Evolutionary conservation across 805 yeast genomes (phyloP), one percentile per base, ranked within the genome.

Genomic region (Priceomyces castillae): DNA sequence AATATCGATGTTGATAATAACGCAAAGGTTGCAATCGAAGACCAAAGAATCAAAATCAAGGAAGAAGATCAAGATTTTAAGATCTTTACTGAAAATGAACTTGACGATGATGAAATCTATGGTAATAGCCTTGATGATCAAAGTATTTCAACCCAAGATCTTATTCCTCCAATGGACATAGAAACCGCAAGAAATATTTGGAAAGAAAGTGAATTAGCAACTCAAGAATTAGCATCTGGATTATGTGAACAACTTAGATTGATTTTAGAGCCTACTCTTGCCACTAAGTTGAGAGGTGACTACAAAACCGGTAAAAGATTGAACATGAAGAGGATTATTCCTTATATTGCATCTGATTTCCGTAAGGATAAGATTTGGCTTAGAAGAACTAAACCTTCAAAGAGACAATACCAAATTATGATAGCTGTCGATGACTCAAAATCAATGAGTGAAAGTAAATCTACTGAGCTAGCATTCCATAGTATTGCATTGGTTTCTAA

Each of bases 341-440:
- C 98, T 5, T 94, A 92, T 64, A 94, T 94, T 71, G 99, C 99
- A 0, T 87, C 96, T 30, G 96, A 90, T 57, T 94, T 89, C 79
- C 82, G 96, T 58, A 94, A 94, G 63, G 99, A 94, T 64, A 94
- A 94, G 73, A 94, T 94, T 46, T 94, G 99, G 99, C 77, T 94
- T 68, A 81, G 97, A 61, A 81, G 99, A 65, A 90, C 97, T 5
- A 92, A 94, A 61, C 99, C 99, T 44, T 86, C 95, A 52, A 94
- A 94, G 71, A 82, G 99, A 57, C 94, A 90, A 61, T 94, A 94
- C 64, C 99, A 94, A 70, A 87, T 94, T 49, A 87, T 95, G 97
- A 86, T 94, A 51, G 90, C 99, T 1, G 86, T 94, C 38, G 99
- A 94, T 69, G 97, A 94, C 61, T 94, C 99, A 23, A 90, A 88